Evolutionary conservation across 768 basidiomycete species (phyloP).

Genomic region (Goffeauzyma gilvescens): DNA sequence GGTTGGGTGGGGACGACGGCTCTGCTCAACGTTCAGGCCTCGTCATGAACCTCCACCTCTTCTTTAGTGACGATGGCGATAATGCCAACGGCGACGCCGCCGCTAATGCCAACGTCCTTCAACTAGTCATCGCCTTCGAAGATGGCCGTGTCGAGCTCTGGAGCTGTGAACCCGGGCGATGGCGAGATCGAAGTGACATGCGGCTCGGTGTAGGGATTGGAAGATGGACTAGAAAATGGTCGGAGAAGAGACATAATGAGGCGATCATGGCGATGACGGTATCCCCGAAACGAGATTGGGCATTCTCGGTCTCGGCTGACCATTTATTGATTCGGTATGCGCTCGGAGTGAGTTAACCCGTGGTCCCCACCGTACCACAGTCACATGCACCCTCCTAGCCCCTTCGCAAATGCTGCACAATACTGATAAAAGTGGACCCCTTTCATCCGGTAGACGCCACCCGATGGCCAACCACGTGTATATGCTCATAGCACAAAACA

Average conservation of each 20-base stretch:
- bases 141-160: conserved; percentile 62
- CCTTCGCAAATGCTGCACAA: too few species aligned
- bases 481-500: conserved; percentile 56
- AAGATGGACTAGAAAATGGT: conserved; percentile 27
- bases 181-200: conserved; percentile 5
- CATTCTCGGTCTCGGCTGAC: conserved; percentile 69
- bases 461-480: too few species aligned
- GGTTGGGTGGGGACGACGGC: background rate
- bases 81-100: background rate
- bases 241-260: conserved; percentile 33
- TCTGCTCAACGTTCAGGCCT: conserved; percentile 40
- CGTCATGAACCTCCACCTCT: conserved; percentile 72
- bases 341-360: conserved; percentile 12
- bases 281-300: conserved; percentile 42
- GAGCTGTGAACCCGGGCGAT: conserved; percentile 7
- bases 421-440: too few species aligned
- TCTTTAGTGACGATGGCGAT: conserved; percentile 19
- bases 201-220: conserved; percentile 13
- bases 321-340: conserved; percentile 35
- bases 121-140: conserved; percentile 62
- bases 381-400: too few species aligned
- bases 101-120: conserved; percentile 28
- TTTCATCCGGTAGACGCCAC: too few species aligned
- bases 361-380: too few species aligned
- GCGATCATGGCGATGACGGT: conserved; percentile 66